A percentile compares a stretch with the other conserved stretches of the same genome.
phyloP scores from a whole-genome alignment of 805 yeast genomes.

The Yarrowia osloensis region DNA sequence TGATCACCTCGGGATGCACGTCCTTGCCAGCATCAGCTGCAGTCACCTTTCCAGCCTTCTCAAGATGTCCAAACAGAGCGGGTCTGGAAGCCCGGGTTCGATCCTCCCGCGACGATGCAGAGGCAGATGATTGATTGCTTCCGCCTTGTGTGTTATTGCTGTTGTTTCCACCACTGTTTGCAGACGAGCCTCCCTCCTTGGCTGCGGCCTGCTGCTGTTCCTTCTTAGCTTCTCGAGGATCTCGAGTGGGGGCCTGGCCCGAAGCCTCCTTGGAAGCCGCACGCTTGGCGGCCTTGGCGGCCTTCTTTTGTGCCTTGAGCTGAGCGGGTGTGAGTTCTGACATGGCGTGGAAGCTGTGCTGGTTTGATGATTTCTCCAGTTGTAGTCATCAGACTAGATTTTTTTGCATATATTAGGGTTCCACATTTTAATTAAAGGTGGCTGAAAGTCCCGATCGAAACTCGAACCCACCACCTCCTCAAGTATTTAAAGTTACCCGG shows the following conservation, averaged over 20 bases:
- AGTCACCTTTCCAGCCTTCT: constrained; percentile 42
- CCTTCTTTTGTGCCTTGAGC: constrained; percentile 81
- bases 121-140: not conserved
- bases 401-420: constrained; percentile 4
- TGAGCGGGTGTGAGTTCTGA: constrained; percentile 66
- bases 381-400: not conserved
- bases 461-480: not conserved
- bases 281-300: constrained; percentile 88
- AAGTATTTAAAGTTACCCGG: not conserved
- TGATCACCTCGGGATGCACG: constrained; percentile 82
- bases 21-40: constrained; percentile 52
- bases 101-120: constrained; percentile 17
- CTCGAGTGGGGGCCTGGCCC: constrained; percentile 46
- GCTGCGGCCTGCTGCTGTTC: constrained; percentile 19
- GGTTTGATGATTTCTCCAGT: not conserved
- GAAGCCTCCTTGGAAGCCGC: constrained; percentile 79
- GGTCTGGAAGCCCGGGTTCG: constrained; percentile 34
- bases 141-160: constrained; percentile 17
- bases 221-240: constrained; percentile 35
- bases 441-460: not conserved
- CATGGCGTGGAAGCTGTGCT: not conserved
- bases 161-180: constrained; percentile 28
- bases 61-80: constrained; percentile 46
- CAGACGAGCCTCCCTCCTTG: constrained; percentile 21
- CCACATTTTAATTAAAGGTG: not conserved